phyloP scores from a whole-genome alignment of 345 rosid genomes.

The Citrus cavaleriei region DNA sequence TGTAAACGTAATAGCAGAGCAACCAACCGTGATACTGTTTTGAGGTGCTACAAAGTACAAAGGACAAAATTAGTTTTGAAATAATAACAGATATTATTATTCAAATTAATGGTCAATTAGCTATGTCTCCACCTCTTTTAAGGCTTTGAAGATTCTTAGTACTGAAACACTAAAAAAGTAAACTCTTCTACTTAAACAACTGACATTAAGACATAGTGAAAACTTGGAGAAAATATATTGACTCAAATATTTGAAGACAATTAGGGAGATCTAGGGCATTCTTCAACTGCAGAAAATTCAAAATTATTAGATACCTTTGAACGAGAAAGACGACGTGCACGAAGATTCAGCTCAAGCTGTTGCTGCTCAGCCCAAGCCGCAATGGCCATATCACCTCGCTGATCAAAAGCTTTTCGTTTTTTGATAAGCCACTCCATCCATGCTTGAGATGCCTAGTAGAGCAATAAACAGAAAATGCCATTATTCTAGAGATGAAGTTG shows the following conservation, averaged over 20 bases:
- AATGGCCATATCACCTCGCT: constrained; percentile 90
- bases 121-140: neutral
- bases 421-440: constrained; percentile 97
- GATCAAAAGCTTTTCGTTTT: constrained; percentile 91
- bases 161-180: neutral
- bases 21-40: too few species aligned
- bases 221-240: neutral
- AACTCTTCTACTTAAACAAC: neutral
- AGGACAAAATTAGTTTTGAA: neutral
- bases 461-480: constrained; percentile 10
- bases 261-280: neutral
- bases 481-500: neutral
- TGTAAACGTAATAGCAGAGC: neutral
- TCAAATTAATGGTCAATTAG: neutral
- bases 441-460: constrained; percentile 85
- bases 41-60: too few species aligned
- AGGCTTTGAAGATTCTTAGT: constrained; percentile 7
- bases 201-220: too few species aligned
- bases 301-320: constrained; percentile 52
- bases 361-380: constrained; percentile 98
- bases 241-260: neutral
- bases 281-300: constrained; percentile 4
- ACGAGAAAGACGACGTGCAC: constrained; percentile 85
- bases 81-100: neutral
- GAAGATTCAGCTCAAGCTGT: constrained; percentile 77